A percentile compares a stretch with the other conserved stretches of the same genome.
Evolutionary conservation across 1,284 basidiomycete genomes (phyloP).

Genomic region (Schizophyllum commune): DNA sequence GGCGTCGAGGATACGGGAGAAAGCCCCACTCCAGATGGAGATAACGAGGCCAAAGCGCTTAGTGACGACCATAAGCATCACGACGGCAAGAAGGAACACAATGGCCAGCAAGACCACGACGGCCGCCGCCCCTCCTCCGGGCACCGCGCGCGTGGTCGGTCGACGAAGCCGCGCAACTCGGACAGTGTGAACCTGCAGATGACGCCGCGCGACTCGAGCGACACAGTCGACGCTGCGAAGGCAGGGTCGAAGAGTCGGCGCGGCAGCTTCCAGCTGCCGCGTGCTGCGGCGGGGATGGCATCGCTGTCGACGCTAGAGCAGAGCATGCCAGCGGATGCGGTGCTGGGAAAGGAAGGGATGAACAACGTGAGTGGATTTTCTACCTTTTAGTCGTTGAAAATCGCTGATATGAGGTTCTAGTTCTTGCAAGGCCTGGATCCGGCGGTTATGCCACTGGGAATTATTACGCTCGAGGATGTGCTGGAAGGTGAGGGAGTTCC

Average conservation of each 20-base stretch:
- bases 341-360: constrained; percentile 61
- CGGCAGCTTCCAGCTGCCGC: constrained; percentile 35
- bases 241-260: constrained; percentile 24
- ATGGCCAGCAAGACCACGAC: not conserved
- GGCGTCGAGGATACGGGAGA: constrained; percentile 23
- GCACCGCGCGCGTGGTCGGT: not conserved
- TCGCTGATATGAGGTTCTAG: constrained; percentile 20
- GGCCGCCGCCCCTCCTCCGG: not conserved
- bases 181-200: not conserved
- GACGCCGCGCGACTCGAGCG: not conserved
- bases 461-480: constrained; percentile 91
- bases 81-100: no score
- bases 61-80: no score
- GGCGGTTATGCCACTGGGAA: constrained; percentile 76
- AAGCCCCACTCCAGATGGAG: constrained; percentile 6
- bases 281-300: constrained; percentile 26
- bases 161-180: not conserved
- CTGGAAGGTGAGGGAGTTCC: constrained; percentile 55
- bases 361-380: constrained; percentile 43
- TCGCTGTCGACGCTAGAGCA: constrained; percentile 57
- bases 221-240: not conserved
- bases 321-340: constrained; percentile 78
- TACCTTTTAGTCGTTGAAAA: not conserved
- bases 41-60: no score
- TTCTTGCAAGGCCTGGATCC: constrained; percentile 72